phyloP scores from a whole-genome alignment of 495 filamentous ascomycete species.

The Collariella sp. region DNA sequence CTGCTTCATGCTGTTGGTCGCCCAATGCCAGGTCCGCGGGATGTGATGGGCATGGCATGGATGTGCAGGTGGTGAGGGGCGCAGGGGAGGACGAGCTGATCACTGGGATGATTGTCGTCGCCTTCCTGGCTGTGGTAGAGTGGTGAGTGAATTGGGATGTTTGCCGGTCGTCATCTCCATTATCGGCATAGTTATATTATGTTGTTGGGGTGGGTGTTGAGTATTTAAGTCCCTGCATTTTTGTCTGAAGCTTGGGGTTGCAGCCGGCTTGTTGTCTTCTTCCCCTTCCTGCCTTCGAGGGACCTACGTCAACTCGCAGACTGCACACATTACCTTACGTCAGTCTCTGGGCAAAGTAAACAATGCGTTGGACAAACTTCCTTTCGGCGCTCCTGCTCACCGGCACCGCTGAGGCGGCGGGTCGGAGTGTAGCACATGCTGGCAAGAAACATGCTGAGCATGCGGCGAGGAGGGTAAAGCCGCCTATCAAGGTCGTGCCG shows the following conservation, averaged over 20 bases:
- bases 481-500: not conserved
- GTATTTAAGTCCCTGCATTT: too few relatives aligned
- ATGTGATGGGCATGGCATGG: too few relatives aligned
- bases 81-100: not conserved
- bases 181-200: too few relatives aligned
- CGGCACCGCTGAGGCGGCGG: slow-evolving; percentile 19
- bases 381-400: slow-evolving; percentile 23
- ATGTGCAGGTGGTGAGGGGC: not conserved
- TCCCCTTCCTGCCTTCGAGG: not conserved
- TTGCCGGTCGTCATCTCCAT: too few relatives aligned
- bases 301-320: not conserved
- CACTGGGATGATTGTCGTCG: too few relatives aligned
- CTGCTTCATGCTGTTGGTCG: too few relatives aligned
- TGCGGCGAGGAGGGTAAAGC: slow-evolving; percentile 19
- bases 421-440: slow-evolving; percentile 29
- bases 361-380: slow-evolving; percentile 25
- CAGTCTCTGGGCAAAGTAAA: not conserved
- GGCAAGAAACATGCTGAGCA: slow-evolving; percentile 25
- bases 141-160: too few relatives aligned
- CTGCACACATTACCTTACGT: not conserved
- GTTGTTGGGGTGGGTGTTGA: too few relatives aligned
- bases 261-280: too few relatives aligned
- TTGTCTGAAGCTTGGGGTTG: too few relatives aligned
- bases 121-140: too few relatives aligned
- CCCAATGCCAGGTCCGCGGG: not conserved